Percentiles rank a stretch among this genome's conserved stretches.
Conservation (phyloP, 306 rosid species). For the Neltuma alba region DNA sequence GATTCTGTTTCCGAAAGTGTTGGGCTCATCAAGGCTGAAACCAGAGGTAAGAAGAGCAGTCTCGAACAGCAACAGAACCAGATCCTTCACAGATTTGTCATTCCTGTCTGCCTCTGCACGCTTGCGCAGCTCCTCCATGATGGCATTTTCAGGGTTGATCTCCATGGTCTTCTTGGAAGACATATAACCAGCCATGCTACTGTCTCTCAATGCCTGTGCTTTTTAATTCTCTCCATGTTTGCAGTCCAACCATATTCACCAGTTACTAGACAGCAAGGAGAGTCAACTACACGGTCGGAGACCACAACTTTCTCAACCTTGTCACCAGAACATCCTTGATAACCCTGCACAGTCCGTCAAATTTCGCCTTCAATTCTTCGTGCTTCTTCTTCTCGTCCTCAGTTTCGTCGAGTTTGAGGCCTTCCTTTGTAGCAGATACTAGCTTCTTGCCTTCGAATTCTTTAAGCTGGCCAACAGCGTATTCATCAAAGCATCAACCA, state of each 20-base stretch:
- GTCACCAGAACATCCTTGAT: slow-evolving; percentile 90
- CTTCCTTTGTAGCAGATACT: slow-evolving; percentile 94
- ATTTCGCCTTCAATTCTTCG: slow-evolving; percentile 75
- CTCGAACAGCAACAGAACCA: slow-evolving; percentile 86
- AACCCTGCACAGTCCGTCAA: slow-evolving; percentile 84
- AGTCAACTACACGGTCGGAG: slow-evolving; percentile 87
- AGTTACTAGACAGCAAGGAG: slow-evolving; percentile 94
- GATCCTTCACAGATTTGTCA: slow-evolving; percentile 94
- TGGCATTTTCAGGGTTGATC: slow-evolving; percentile 53
- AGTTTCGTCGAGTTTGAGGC: slow-evolving; percentile 79
- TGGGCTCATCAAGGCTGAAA: slow-evolving; percentile 95
- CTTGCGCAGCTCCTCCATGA: slow-evolving; percentile 92
- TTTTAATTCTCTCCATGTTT: slow-evolving; percentile 96
- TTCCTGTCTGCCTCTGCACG: slow-evolving; percentile 86
- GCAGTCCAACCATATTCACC: slow-evolving; percentile 99
- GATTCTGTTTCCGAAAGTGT: slow-evolving; percentile 95
- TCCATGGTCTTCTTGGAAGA: too few species aligned
- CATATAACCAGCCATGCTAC: slow-evolving; percentile 91
- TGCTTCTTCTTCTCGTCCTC: slow-evolving; percentile 76
- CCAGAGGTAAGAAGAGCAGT: slow-evolving; percentile 91
- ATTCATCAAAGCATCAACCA: slow-evolving; percentile 97
- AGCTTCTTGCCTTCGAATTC: slow-evolving; percentile 93
- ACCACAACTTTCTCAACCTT: slow-evolving; percentile 89
- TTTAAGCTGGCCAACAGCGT: slow-evolving; percentile 89
- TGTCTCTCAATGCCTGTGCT: slow-evolving; percentile 92